phyloP scores from a whole-genome alignment of 139 green algal genomes.

The Closterium sp. region DNA sequence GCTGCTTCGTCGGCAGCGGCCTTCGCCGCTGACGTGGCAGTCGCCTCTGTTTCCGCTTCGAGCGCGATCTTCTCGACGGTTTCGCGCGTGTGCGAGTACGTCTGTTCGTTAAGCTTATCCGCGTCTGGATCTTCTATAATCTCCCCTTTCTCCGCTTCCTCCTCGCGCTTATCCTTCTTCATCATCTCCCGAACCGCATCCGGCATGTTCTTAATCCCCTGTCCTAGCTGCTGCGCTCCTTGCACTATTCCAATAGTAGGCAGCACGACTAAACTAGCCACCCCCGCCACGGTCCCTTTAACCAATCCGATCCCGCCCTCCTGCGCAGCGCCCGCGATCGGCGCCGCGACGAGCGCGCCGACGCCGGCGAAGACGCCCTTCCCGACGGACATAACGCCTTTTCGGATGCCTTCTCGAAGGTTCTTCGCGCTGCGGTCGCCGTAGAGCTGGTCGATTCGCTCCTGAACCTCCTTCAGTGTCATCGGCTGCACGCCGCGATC shows the following conservation, averaged over 20 bases:
- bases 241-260: slow-evolving; percentile 8
- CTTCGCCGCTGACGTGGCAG: neutral
- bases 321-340: neutral
- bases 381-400: neutral
- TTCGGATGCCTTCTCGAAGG: neutral
- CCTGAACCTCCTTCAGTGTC: neutral
- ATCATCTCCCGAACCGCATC: slow-evolving; percentile 9
- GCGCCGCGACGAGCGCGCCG: neutral
- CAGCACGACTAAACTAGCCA: slow-evolving; percentile 4
- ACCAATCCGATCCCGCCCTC: neutral
- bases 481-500: neutral
- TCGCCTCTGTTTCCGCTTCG: neutral
- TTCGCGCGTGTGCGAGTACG: neutral
- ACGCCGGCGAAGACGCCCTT: slow-evolving; percentile 27
- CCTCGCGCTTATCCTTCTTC: neutral
- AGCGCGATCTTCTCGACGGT: neutral
- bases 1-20: neutral
- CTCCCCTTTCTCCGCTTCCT: slow-evolving; percentile 32
- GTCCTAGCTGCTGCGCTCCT: slow-evolving; percentile 1
- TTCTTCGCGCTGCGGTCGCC: neutral
- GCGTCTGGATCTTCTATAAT: neutral
- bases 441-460: neutral
- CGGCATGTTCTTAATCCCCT: slow-evolving; percentile 36
- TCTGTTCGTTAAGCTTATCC: neutral
- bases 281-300: neutral